Percentiles rank a stretch among this genome's conserved stretches.
phyloP scores from a whole-genome alignment of 2,329 filamentous ascomycete species.

The Cytospora piceicola region DNA sequence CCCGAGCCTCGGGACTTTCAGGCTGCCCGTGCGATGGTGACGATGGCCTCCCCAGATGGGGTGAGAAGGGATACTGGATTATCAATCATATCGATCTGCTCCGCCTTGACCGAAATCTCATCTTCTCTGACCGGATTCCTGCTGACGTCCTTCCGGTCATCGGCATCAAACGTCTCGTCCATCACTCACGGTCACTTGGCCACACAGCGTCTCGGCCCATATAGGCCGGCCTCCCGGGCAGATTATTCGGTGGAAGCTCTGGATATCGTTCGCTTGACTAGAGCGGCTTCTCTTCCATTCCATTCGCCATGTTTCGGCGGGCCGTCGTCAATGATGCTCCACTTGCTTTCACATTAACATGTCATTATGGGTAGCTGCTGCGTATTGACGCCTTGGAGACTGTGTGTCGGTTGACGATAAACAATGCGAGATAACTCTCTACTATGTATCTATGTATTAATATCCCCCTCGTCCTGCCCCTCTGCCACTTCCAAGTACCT shows the following conservation, averaged over 20 bases:
- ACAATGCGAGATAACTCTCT: not conserved
- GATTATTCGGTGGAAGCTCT: too few species aligned
- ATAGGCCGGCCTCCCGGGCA: not conserved
- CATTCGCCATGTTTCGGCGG: too few species aligned
- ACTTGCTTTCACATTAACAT: not conserved
- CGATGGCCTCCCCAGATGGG: too few species aligned
- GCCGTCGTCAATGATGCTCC: not conserved
- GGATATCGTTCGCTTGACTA: too few species aligned
- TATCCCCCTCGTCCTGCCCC: too few species aligned
- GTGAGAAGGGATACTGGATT: not conserved
- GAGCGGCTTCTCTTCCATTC: too few species aligned
- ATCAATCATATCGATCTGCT: not conserved
- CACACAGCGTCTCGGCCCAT: not conserved
- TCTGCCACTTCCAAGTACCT: too few species aligned
- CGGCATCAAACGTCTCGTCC: not conserved
- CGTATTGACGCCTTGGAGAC: not conserved
- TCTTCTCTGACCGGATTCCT: too few species aligned
- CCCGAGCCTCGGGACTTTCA: not conserved
- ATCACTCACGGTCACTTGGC: too few species aligned
- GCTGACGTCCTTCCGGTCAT: not conserved
- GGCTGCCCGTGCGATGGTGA: too few species aligned
- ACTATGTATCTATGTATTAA: too few species aligned
- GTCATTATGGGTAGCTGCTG: not conserved
- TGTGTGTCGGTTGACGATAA: not conserved
- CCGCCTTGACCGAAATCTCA: not conserved